Conservation (phyloP, 2,329 filamentous ascomycete species). For the Alternaria gaisen region DNA sequence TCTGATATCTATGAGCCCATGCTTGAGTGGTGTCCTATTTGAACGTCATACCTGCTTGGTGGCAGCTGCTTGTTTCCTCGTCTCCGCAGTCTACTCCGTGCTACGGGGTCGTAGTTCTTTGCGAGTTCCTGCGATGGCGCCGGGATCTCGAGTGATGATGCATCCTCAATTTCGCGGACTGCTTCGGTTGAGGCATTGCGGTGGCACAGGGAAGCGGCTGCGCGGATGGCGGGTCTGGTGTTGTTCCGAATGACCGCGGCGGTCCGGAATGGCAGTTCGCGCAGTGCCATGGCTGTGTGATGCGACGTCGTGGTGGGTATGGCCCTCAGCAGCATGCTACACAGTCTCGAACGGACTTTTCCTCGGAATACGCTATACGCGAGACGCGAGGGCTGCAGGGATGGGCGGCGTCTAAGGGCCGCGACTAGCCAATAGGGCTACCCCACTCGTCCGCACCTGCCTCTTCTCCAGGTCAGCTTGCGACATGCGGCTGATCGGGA, state of each 20-base stretch:
- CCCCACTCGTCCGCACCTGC: slow-evolving; percentile 18
- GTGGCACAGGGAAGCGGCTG: slow-evolving; percentile 37
- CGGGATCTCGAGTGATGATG: slow-evolving; percentile 55
- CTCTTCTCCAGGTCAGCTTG: slow-evolving; percentile 11
- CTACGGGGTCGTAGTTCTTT: slow-evolving; percentile 60
- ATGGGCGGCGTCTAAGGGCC: slow-evolving; percentile 14
- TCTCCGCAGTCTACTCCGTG: slow-evolving; percentile 54
- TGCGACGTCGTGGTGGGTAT: slow-evolving; percentile 23
- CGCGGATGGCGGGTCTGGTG: slow-evolving; percentile 32
- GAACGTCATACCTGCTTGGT: slow-evolving; percentile 60
- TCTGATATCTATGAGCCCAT: slow-evolving; percentile 58
- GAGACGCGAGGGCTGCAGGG: slow-evolving; percentile 22
- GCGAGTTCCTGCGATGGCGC: slow-evolving; percentile 53
- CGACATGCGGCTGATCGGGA: slow-evolving; percentile 12
- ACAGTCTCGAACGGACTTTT: slow-evolving; percentile 26
- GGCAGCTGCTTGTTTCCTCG: slow-evolving; percentile 57
- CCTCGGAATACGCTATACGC: slow-evolving; percentile 18
- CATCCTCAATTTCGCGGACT: slow-evolving; percentile 57
- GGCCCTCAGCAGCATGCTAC: slow-evolving; percentile 5
- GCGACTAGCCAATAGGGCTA: slow-evolving; percentile 18
- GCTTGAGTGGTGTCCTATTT: background rate
- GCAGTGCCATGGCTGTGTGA: slow-evolving; percentile 46
- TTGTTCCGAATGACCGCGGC: slow-evolving; percentile 37
- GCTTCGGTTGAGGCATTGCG: slow-evolving; percentile 60
- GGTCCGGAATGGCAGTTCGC: slow-evolving; percentile 46